Percentiles rank a stretch among this genome's conserved stretches.
Evolutionary conservation across 192 early-diverging fungal genomes (phyloP).

Genomic region (Funneliformis geosporum): DNA sequence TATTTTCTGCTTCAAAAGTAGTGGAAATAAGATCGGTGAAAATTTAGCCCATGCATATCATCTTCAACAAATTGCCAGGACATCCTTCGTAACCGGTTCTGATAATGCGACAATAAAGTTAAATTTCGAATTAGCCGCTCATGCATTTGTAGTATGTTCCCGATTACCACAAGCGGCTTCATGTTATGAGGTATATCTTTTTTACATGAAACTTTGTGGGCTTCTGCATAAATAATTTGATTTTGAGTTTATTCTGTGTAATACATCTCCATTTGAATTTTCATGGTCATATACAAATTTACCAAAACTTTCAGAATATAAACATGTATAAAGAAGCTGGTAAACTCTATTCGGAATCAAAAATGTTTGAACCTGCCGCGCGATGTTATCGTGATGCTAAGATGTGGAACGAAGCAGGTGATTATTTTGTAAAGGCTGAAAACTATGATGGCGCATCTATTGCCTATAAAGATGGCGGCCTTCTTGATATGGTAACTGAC

Average conservation of each 20-base stretch:
- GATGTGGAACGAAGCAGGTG: background rate
- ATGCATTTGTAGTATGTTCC: background rate
- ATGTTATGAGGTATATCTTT: conserved; percentile 27
- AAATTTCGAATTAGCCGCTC: background rate
- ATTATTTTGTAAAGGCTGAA: background rate
- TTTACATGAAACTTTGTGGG: too few relatives aligned
- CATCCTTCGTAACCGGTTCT: conserved; percentile 9
- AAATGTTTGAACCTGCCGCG: conserved; percentile 3
- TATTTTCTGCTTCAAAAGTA: conserved; percentile 21
- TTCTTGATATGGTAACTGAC: background rate
- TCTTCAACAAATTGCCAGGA: conserved; percentile 5
- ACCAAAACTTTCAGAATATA: background rate
- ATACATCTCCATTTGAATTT: too few relatives aligned
- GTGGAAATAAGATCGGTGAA: background rate
- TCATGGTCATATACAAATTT: too few relatives aligned
- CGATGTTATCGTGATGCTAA: background rate
- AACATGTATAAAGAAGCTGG: conserved; percentile 5
- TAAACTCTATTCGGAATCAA: background rate
- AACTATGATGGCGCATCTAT: conserved; percentile 10
- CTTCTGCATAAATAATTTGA: too few relatives aligned
- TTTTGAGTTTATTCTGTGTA: too few relatives aligned
- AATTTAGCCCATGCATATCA: conserved; percentile 13
- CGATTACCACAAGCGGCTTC: conserved; percentile 1
- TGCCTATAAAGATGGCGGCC: background rate
- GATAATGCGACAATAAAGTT: background rate